Evolutionary conservation across 257 asterid species (phyloP), one percentile per base, ranked within the genome.

Genomic region (Fraxinus excelsior): DNA sequence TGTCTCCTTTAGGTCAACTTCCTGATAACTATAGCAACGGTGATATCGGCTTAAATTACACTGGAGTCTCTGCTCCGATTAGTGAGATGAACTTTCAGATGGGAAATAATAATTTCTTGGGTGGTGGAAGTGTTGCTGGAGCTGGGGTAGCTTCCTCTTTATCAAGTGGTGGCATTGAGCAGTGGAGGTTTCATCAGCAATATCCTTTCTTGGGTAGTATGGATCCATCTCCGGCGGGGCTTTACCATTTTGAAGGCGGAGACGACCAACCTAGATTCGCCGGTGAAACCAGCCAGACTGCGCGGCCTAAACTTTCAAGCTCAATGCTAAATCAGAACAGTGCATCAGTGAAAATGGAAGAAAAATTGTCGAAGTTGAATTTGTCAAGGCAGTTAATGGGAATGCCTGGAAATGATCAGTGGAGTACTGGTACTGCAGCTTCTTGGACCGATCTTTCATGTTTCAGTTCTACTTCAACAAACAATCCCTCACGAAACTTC

Each of bases 271-370:
- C 79, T 14, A 88, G 87, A 26, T 88, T 80, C 75, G 34, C 68
- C n/a, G 80, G 85, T 2, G 91, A 81, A 25, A 32, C 85, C 34
- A 72, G 78, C 37, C 68, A 62, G 68, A 35, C 9, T 31, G 72
- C 72, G 58, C 75, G 90, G 84, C 91, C 94, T 0, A 88, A 88
- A 71, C 32, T 87, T 1, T 74, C 91, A 0, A 74, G 83, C 5
- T 86, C 92, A 23, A 79, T 90, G 19, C 65, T 89, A 3, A 82
- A 76, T 42, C 96, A 88, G 79, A 26, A 84, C 68, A 25, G 13
- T 42, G 87, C 90, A 2, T 83, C 96, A 11, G 87, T 90, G 82
- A 93, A 93, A 75, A 85, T 90, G 92, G 98, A 93, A 81, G 96
- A 82, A 34, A 82, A 81, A 26, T 25, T 18, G 18, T 84, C 78